phyloP scores from a whole-genome alignment of 2,329 filamentous ascomycete species.

The Exserohilum turcica region DNA sequence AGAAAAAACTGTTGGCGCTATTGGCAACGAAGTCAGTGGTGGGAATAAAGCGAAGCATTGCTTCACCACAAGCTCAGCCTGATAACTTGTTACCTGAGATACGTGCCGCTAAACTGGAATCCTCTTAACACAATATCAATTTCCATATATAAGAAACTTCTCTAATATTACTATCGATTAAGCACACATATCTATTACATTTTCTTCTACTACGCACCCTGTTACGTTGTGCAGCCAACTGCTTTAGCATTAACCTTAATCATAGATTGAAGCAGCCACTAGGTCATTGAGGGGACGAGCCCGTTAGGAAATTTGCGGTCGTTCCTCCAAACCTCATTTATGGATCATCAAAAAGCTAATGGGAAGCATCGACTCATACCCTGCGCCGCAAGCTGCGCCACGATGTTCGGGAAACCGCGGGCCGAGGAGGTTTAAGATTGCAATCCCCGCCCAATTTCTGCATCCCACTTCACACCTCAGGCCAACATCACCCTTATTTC shows the following conservation, averaged over 20 bases:
- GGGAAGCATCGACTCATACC: background rate
- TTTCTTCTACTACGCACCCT: no score
- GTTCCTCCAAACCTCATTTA: background rate
- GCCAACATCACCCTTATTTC: background rate
- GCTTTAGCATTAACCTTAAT: background rate
- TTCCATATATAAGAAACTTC: no score
- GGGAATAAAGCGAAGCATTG: no score
- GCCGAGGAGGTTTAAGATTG: background rate
- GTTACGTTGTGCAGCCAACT: no score
- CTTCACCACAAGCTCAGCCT: no score
- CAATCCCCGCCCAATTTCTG: background rate
- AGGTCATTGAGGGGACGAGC: background rate
- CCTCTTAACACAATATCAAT: no score
- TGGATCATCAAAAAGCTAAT: background rate
- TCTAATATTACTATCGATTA: no score
- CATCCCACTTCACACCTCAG: background rate
- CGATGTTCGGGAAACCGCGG: background rate
- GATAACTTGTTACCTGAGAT: no score
- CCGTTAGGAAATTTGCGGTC: background rate
- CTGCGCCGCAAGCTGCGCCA: background rate
- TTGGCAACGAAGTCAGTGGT: no score
- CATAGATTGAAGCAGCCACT: background rate
- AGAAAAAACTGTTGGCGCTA: no score
- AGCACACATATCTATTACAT: no score
- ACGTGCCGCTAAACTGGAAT: no score